These are phyloP conservation scores for Diaporthe velutina DNA, from an alignment of 2,329 filamentous ascomycete genomes.

Conservation along the genomic window DNA sequence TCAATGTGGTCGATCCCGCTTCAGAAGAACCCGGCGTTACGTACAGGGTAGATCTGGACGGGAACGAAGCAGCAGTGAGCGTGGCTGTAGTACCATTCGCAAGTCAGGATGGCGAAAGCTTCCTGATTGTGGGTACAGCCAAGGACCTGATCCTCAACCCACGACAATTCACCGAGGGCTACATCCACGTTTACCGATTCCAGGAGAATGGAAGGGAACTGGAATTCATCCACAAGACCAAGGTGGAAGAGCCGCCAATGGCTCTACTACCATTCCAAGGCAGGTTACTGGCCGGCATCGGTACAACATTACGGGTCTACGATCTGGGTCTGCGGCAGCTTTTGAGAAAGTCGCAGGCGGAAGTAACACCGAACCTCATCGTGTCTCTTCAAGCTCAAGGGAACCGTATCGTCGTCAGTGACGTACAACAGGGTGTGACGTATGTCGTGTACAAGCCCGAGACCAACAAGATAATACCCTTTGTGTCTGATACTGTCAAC, in stretches of 20 bases:
- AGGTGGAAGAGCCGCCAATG: slow-evolving; percentile 87
- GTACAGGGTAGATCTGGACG: slow-evolving; percentile 83
- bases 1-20: slow-evolving; percentile 90
- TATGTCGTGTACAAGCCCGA: slow-evolving; percentile 95
- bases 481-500: slow-evolving; percentile 89
- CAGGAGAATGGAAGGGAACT: slow-evolving; percentile 87
- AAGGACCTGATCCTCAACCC: slow-evolving; percentile 89
- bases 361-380: slow-evolving; percentile 85
- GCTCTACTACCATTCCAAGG: slow-evolving; percentile 96
- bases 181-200: slow-evolving; percentile 93
- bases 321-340: slow-evolving; percentile 94
- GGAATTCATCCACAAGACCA: slow-evolving; percentile 97
- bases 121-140: slow-evolving; percentile 93
- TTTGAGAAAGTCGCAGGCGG: slow-evolving; percentile 89
- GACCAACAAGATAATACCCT: slow-evolving; percentile 92
- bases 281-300: slow-evolving; percentile 86
- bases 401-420: slow-evolving; percentile 90
- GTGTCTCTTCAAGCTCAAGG: slow-evolving; percentile 91
- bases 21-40: slow-evolving; percentile 77
- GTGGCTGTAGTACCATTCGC: slow-evolving; percentile 87
- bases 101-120: slow-evolving; percentile 88
- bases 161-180: slow-evolving; percentile 81
- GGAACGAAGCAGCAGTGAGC: slow-evolving; percentile 93
- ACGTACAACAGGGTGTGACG: slow-evolving; percentile 91
- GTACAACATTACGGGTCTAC: slow-evolving; percentile 85